These are phyloP conservation scores for Cryphonectria carpinicola DNA, from an alignment of 2,329 filamentous ascomycete genomes.

Conservation along the genomic window DNA sequence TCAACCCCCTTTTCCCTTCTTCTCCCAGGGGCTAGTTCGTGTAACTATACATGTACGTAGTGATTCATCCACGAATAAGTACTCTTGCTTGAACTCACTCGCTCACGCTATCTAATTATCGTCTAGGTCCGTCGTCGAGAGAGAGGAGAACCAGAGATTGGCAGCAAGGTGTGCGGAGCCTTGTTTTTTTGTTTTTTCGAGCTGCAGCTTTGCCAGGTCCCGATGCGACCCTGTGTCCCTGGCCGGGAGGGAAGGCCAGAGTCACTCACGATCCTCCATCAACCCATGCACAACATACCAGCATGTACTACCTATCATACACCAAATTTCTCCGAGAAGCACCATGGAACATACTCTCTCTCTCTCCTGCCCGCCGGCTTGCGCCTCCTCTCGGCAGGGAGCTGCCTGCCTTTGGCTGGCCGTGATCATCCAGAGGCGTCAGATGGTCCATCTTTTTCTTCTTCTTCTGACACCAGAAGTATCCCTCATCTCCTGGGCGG, in stretches of 20 bases:
- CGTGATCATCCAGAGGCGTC: background rate
- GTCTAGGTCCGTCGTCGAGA: background rate
- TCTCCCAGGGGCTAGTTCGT: background rate
- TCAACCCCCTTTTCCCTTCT: background rate
- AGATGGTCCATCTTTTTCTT: background rate
- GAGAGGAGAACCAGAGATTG: background rate
- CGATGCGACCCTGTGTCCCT: background rate
- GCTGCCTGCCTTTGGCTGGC: background rate
- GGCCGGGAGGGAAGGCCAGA: background rate
- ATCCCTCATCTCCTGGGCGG: background rate
- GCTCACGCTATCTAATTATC: background rate
- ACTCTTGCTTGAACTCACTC: background rate
- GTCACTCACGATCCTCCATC: background rate
- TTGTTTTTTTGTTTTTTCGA: background rate
- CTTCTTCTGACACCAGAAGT: background rate
- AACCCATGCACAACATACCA: background rate
- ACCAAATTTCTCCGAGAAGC: background rate
- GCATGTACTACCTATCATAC: background rate
- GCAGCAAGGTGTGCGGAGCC: background rate
- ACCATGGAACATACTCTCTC: background rate
- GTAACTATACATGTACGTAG: background rate
- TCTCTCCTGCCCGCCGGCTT: background rate
- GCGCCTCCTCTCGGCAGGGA: background rate
- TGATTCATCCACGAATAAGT: background rate
- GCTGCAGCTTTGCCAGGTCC: constrained; percentile 3